Evolutionary conservation across 2,329 filamentous ascomycete genomes (phyloP), one percentile per base, ranked within the genome.

Genomic region (Cytospora paraplurivora): DNA sequence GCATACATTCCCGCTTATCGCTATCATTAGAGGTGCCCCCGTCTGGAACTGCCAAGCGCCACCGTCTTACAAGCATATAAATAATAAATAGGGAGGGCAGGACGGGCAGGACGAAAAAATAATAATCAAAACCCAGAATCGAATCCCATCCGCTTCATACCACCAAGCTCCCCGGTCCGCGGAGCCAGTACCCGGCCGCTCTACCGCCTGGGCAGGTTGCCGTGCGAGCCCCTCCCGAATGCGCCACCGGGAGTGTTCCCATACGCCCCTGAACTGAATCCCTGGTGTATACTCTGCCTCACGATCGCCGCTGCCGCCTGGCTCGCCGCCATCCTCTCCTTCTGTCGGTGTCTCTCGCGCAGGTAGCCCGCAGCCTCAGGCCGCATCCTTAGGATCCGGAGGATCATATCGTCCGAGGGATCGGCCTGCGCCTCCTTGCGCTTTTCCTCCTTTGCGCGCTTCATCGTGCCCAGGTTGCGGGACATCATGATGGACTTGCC

Each of bases 381-480:
- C 60, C 95, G 83, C 95, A 99, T 99, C 58, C 95, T 85, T 68
- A 99, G 77, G 68, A 99, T 99, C 21, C 95, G 85, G 71, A 99
- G 77, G 69, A 99, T 98, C 91, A 98, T 98, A 74, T 99, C 95
- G 75, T 99, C 95, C 74, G 90, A 97, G 1, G 95, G 94, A 74
- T 98, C 95, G 1, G 95, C 94, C 74, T 99, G 95, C 1, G 93
- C 92, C 74, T 98, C 94, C 70, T 93, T 93, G 67, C 95, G 85
- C 79, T 96, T 97, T 77, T 97, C 94, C 75, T 97, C 93, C 77
- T 98, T 98, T 49, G 91, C 93, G 73, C 94, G 92, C 70, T 88
- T 89, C 93, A 99, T 98, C 8, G 95, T 98, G 53, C 95, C 95
- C 60, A 99, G 78, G 74, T 98, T 99, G 63, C 94, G 88, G 70